phyloP scores from a whole-genome alignment of 257 asterid species.

The Eucommia ulmoides region DNA sequence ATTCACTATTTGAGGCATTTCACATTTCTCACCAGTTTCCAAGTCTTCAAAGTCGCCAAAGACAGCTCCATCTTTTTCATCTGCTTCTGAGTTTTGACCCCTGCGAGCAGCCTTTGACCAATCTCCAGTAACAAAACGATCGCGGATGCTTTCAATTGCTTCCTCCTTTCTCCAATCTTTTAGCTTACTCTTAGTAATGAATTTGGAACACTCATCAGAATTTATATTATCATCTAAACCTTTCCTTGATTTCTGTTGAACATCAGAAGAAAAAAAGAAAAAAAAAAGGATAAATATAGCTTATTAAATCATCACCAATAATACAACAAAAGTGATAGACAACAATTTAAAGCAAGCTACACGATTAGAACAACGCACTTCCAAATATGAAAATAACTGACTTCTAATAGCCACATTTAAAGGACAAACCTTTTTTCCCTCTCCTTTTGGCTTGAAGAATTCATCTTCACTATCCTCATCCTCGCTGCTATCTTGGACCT shows the following conservation, averaged over 20 bases:
- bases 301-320: neutral
- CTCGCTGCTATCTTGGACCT: slow-evolving; percentile 16
- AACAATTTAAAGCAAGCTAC: neutral
- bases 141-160: slow-evolving; percentile 47
- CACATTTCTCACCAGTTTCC: slow-evolving; percentile 80
- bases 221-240: slow-evolving; percentile 34
- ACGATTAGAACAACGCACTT: neutral
- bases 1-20: slow-evolving; percentile 22
- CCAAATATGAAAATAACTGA: neutral
- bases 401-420: neutral
- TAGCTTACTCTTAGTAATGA: slow-evolving; percentile 20
- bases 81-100: slow-evolving; percentile 37
- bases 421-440: slow-evolving; percentile 56
- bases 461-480: slow-evolving; percentile 64
- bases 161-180: slow-evolving; percentile 50
- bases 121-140: slow-evolving; percentile 84
- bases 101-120: slow-evolving; percentile 76
- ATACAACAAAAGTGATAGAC: neutral
- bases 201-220: slow-evolving; percentile 77
- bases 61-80: slow-evolving; percentile 33
- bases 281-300: neutral
- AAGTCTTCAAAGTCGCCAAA: slow-evolving; percentile 90
- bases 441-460: slow-evolving; percentile 85
- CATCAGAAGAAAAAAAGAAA: slow-evolving; percentile 8
- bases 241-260: slow-evolving; percentile 45